Evolutionary conservation across 1,284 basidiomycete genomes (phyloP).

Genomic region (Leccinum pallidistipes): DNA sequence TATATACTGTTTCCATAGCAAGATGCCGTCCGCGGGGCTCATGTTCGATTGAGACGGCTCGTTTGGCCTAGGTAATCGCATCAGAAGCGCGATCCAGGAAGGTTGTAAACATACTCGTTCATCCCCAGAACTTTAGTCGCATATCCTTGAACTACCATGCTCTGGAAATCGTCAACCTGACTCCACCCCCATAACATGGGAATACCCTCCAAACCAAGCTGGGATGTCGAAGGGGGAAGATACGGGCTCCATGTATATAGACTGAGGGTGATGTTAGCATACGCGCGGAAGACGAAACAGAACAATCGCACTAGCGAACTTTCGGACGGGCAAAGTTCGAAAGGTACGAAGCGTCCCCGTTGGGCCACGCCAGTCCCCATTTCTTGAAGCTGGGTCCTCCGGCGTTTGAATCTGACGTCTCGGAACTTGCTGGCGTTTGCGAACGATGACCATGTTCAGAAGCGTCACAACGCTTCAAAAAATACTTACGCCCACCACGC

Average conservation of each 20-base stretch:
- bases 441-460: slow-evolving; percentile 16
- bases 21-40: slow-evolving; percentile 49
- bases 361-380: slow-evolving; percentile 48
- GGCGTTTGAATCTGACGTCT: slow-evolving; percentile 6
- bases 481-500: slow-evolving; percentile 16
- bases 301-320: slow-evolving; percentile 36
- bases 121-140: slow-evolving; percentile 51
- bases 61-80: slow-evolving; percentile 44
- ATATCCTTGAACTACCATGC: slow-evolving; percentile 38
- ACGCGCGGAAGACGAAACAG: background rate
- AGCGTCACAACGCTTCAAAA: slow-evolving; percentile 22
- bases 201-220: slow-evolving; percentile 41
- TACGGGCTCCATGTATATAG: slow-evolving; percentile 33
- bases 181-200: slow-evolving; percentile 58
- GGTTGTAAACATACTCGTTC: slow-evolving; percentile 50
- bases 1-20: slow-evolving; percentile 67
- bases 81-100: slow-evolving; percentile 2
- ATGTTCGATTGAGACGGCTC: slow-evolving; percentile 62
- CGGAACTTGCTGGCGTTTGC: slow-evolving; percentile 13
- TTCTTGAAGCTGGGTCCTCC: slow-evolving; percentile 27
- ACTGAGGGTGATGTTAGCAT: slow-evolving; percentile 17
- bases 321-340: slow-evolving; percentile 34
- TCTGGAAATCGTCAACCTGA: slow-evolving; percentile 35
- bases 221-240: slow-evolving; percentile 11
- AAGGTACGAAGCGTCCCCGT: slow-evolving; percentile 39